Percentiles rank a stretch among this genome's conserved stretches.
Evolutionary conservation across 2,329 filamentous ascomycete species (phyloP).

Genomic region (Neofusicoccum kwambonambiense): DNA sequence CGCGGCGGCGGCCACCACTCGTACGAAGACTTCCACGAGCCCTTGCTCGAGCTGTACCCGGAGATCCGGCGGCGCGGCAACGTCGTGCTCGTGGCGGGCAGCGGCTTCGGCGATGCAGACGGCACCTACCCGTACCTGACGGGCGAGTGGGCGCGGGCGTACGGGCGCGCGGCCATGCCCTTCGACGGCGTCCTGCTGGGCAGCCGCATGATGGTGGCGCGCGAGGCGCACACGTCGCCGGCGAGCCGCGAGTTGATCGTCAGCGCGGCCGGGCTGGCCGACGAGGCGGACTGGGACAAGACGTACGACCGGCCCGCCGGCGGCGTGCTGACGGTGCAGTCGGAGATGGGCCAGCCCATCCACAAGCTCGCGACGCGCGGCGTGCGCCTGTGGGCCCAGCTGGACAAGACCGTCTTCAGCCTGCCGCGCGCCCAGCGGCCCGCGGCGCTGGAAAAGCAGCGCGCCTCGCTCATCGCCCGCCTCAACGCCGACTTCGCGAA

Average conservation of each 20-base stretch:
- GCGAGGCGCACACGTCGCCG: conserved; percentile 83
- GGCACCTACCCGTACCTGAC: conserved; percentile 93
- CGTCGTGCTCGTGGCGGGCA: conserved; percentile 84
- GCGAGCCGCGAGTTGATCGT: conserved; percentile 74
- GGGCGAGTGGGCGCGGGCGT: conserved; percentile 82
- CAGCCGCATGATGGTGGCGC: conserved; percentile 91
- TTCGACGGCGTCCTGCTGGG: conserved; percentile 91
- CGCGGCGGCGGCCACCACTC: conserved; percentile 93
- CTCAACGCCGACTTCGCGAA: conserved; percentile 96
- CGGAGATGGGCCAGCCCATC: conserved; percentile 96
- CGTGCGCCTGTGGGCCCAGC: conserved; percentile 90
- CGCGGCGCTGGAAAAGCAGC: conserved; percentile 81
- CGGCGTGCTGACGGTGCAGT: conserved; percentile 83
- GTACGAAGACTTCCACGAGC: conserved; percentile 92
- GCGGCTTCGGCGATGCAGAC: conserved; percentile 85
- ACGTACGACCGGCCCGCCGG: conserved; percentile 64
- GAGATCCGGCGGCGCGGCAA: conserved; percentile 83
- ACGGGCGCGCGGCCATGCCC: conserved; percentile 85
- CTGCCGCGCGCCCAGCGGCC: conserved; percentile 57
- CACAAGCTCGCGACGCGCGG: conserved; percentile 93
- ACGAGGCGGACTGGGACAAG: conserved; percentile 78
- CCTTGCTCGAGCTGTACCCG: conserved; percentile 86
- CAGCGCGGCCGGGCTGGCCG: conserved; percentile 77
- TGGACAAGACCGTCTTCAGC: conserved; percentile 89
- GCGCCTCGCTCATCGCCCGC: conserved; percentile 90